phyloP scores from a whole-genome alignment of 768 basidiomycete species.

The Termitomyces sp. region DNA sequence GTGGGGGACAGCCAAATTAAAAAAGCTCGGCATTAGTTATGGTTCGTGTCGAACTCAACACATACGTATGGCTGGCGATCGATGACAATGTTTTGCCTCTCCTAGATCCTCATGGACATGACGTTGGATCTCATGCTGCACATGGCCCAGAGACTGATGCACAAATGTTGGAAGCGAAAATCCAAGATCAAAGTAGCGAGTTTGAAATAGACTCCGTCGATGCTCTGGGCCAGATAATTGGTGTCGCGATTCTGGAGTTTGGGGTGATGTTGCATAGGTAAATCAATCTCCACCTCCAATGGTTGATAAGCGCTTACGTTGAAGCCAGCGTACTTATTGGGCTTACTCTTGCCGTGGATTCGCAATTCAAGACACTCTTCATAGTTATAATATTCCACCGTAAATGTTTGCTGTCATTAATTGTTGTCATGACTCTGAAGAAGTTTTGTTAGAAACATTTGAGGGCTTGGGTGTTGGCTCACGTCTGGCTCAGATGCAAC shows the following conservation, averaged over 20 bases:
- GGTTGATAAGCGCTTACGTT: neutral
- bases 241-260: constrained; percentile 90
- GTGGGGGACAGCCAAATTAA: constrained; percentile 72
- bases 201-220: constrained; percentile 9
- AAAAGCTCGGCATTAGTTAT: constrained; percentile 55
- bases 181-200: no score
- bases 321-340: constrained; percentile 70
- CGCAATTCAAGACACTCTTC: constrained; percentile 79
- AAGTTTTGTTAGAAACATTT: constrained; percentile 64
- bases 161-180: no score
- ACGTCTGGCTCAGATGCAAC: constrained; percentile 71
- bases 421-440: neutral
- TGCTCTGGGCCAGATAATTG: constrained; percentile 67
- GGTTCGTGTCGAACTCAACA: constrained; percentile 32
- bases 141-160: constrained; percentile 57
- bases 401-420: constrained; percentile 32
- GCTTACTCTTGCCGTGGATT: constrained; percentile 86
- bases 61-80: neutral
- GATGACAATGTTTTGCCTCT: neutral
- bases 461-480: constrained; percentile 93
- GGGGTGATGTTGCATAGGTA: constrained; percentile 85
- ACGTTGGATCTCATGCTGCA: constrained; percentile 50
- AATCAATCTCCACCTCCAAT: neutral
- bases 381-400: constrained; percentile 90
- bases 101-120: constrained; percentile 66